Base-by-base conservation (phyloP, 1,139 yeast genomes). In the Saccharomyces hybrid region DNA sequence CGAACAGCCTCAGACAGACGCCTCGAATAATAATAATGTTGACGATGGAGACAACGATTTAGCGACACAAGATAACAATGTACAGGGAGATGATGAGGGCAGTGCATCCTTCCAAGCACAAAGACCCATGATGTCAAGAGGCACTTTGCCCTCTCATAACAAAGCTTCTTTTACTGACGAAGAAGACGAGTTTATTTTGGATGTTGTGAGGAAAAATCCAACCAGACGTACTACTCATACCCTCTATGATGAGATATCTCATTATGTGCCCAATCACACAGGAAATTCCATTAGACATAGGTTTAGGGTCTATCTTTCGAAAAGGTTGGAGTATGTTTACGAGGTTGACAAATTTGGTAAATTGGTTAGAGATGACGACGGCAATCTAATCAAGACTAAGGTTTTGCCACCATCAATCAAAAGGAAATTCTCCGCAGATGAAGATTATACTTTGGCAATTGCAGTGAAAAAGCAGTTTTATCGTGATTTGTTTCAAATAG, bases 231-330 rank as follows among this genome's bases (percentile, higher is more conserved):
- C 86, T 16, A 82, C 88, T 23, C 90, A 85, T 64, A 77, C 78
- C 49, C 78, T 86, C 54, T 86, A 78, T 62, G 81, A 80, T 48
- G 81, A 78, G 56, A 80, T 86, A 60, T 83, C 89, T 0, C 72
- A 72, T 47, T 73, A 77, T 51, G 73, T 86, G 54, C 75, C 77
- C n/a, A 80, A 79, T 47, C 93, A 86, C 68, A 84, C 91, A 0
- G 88, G 89, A 6, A 83, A 86, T 60, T 84, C 90, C 0, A 82
- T 86, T 47, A 76, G 95, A 62, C 81, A 83, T 59, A 77, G 95
- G 60, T 86, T 73, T 67, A 75, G 91, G 58, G 82, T 78, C 47
- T 81, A 81, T 57, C 72, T 86, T 54, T 74, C 78, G 28, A 72
- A 75, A 46, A 70, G 75, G 49, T 69, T 86, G 52, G 75, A 73